phyloP scores from a whole-genome alignment of 257 asterid species.

The Ilex asprella region DNA sequence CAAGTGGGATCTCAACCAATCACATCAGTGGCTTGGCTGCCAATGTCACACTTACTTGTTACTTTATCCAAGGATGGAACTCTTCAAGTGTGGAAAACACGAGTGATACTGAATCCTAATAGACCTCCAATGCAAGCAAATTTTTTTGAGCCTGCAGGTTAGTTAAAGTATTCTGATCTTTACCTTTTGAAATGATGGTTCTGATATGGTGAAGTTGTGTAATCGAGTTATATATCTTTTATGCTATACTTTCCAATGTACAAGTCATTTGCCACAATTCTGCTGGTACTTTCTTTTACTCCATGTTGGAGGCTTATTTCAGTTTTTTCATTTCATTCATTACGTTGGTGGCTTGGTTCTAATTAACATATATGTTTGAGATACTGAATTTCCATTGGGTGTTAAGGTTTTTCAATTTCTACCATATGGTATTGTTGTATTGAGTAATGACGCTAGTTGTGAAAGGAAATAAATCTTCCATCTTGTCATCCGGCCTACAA shows the following conservation, averaged over 20 bases:
- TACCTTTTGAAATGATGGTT: not conserved
- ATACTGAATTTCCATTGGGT: too few species aligned
- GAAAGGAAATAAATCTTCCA: too few species aligned
- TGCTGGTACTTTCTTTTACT: not conserved
- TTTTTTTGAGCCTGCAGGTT: conserved; percentile 97
- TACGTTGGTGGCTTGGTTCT: too few species aligned
- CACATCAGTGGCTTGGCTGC: conserved; percentile 87
- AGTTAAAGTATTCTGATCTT: conserved; percentile 28
- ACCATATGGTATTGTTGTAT: too few species aligned
- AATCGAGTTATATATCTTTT: not conserved
- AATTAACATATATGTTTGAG: too few species aligned
- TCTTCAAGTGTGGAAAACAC: conserved; percentile 96
- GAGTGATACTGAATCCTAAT: conserved; percentile 74
- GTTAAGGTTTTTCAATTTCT: too few species aligned
- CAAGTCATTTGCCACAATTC: not conserved
- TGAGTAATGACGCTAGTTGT: too few species aligned
- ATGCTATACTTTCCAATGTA: not conserved
- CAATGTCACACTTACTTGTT: conserved; percentile 75
- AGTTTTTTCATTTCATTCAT: too few species aligned
- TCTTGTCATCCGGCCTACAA: too few species aligned
- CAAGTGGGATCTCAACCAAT: conserved; percentile 99
- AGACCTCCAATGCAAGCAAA: conserved; percentile 90
- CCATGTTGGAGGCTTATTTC: too few species aligned
- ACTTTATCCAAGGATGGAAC: conserved; percentile 95
- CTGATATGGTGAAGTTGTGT: not conserved